Evolutionary conservation across 441 rosid genomes (phyloP).

Genomic region (Mallotus repandus): DNA sequence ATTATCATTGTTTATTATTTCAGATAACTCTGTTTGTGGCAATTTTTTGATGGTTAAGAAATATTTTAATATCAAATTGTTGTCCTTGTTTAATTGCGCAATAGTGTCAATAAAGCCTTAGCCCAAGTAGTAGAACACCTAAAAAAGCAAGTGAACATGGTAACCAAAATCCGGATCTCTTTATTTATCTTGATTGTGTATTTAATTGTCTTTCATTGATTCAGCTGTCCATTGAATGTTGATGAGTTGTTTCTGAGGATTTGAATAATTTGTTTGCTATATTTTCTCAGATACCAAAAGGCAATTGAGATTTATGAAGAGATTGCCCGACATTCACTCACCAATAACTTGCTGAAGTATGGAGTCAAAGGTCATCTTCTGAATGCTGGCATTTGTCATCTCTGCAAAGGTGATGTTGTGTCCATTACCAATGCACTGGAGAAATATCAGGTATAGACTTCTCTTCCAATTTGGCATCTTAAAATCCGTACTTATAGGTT

Average conservation of each 20-base stretch:
- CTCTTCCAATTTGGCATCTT: slow-evolving; percentile 10
- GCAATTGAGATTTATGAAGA: slow-evolving; percentile 90
- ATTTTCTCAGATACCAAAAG: slow-evolving; percentile 70
- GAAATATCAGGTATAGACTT: slow-evolving; percentile 67
- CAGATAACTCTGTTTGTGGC: background rate
- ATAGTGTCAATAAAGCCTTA: background rate
- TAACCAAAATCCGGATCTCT: background rate
- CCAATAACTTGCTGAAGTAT: slow-evolving; percentile 82
- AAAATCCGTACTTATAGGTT: background rate
- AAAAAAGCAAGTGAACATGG: background rate
- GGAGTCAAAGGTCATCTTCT: slow-evolving; percentile 99
- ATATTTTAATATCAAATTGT: background rate
- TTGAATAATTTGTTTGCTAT: slow-evolving; percentile 17
- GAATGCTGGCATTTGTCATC: slow-evolving; percentile 96
- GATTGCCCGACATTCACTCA: slow-evolving; percentile 72
- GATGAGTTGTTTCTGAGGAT: background rate
- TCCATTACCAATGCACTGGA: slow-evolving; percentile 88
- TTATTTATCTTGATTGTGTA: background rate
- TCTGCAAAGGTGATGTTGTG: slow-evolving; percentile 89
- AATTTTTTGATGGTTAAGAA: background rate
- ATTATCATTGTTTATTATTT: background rate
- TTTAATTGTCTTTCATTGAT: background rate
- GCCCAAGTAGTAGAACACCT: background rate
- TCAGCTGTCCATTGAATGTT: background rate
- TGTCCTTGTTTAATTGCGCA: background rate